These are phyloP conservation scores for Xylaria curta DNA, from an alignment of 495 filamentous ascomycete genomes.

Conservation along the genomic window DNA sequence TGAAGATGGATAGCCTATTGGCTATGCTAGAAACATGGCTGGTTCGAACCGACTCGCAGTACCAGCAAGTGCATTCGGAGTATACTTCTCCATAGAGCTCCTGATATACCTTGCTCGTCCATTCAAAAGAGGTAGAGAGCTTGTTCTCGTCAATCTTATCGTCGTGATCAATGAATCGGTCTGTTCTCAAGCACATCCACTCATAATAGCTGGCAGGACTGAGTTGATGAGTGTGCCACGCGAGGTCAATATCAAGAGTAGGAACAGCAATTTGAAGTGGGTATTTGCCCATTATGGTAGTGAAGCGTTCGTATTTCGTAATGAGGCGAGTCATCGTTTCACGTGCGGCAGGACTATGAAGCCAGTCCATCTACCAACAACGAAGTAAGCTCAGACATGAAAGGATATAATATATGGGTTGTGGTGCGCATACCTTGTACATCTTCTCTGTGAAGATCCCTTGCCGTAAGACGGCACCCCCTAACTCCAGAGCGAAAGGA, in stretches of 20 bases:
- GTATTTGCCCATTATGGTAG: slow-evolving; percentile 66
- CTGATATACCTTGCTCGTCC: slow-evolving; percentile 75
- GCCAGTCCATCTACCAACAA: slow-evolving; percentile 65
- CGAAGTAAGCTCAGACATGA: background rate
- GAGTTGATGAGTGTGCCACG: slow-evolving; percentile 78
- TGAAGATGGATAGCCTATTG: slow-evolving; percentile 48
- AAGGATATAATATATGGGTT: background rate
- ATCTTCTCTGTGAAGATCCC: slow-evolving; percentile 84
- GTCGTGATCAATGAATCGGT: slow-evolving; percentile 79
- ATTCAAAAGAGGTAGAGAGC: slow-evolving; percentile 70
- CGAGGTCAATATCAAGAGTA: slow-evolving; percentile 87
- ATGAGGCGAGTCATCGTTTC: slow-evolving; percentile 72
- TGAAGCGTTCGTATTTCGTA: slow-evolving; percentile 73
- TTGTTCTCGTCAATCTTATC: slow-evolving; percentile 76
- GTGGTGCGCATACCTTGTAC: slow-evolving; percentile 51
- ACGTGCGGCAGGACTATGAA: slow-evolving; percentile 67
- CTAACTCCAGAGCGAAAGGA: slow-evolving; percentile 74
- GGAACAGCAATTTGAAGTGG: slow-evolving; percentile 69
- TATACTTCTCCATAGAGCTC: slow-evolving; percentile 70
- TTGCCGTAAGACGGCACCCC: slow-evolving; percentile 81
- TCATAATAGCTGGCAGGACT: slow-evolving; percentile 66
- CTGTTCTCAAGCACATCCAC: slow-evolving; percentile 51
- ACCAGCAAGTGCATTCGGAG: slow-evolving; percentile 88
- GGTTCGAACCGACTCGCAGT: slow-evolving; percentile 78
- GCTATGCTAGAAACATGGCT: slow-evolving; percentile 58